Percentiles rank a stretch among this genome's conserved stretches.
These are phyloP conservation scores for Blastobotrys indianensis DNA, from an alignment of 1,139 yeast genomes.

Conservation along the genomic window DNA sequence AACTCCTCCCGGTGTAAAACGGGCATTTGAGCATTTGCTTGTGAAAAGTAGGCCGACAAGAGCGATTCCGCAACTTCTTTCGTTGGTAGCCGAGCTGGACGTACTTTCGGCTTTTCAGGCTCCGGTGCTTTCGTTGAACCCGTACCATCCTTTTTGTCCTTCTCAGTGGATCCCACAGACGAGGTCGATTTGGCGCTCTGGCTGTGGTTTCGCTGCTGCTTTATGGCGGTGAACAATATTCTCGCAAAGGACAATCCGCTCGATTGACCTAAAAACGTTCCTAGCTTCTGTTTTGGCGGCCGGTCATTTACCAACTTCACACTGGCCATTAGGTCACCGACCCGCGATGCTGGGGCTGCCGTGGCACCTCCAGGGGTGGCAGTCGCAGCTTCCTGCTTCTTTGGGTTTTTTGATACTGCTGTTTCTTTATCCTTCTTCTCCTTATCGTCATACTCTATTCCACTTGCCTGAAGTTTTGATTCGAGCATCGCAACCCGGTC, in stretches of 20 bases:
- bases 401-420: slow-evolving; percentile 11
- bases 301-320: slow-evolving; percentile 29
- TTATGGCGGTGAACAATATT: slow-evolving; percentile 69
- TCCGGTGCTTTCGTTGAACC: slow-evolving; percentile 7
- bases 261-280: slow-evolving; percentile 44
- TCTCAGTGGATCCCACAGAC: neutral
- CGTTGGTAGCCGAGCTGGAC: slow-evolving; percentile 58
- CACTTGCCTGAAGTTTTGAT: slow-evolving; percentile 36
- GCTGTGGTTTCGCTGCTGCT: slow-evolving; percentile 33
- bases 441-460: slow-evolving; percentile 12
- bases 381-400: slow-evolving; percentile 9
- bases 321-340: slow-evolving; percentile 24
- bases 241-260: slow-evolving; percentile 69
- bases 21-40: slow-evolving; percentile 77
- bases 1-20: slow-evolving; percentile 76
- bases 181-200: neutral
- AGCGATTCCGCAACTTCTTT: slow-evolving; percentile 64
- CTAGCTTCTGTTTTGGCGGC: slow-evolving; percentile 19
- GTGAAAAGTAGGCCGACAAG: slow-evolving; percentile 65
- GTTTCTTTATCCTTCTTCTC: slow-evolving; percentile 9
- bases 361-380: slow-evolving; percentile 12
- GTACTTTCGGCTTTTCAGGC: slow-evolving; percentile 22
- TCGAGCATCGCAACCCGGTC: slow-evolving; percentile 56
- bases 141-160: neutral
- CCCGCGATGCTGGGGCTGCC: slow-evolving; percentile 17